Percentiles rank a stretch among this genome's conserved stretches.
These are phyloP conservation scores for Alloteropsis semialata DNA, from an alignment of 176 grass and related monocot genomes.

Conservation along the genomic window DNA sequence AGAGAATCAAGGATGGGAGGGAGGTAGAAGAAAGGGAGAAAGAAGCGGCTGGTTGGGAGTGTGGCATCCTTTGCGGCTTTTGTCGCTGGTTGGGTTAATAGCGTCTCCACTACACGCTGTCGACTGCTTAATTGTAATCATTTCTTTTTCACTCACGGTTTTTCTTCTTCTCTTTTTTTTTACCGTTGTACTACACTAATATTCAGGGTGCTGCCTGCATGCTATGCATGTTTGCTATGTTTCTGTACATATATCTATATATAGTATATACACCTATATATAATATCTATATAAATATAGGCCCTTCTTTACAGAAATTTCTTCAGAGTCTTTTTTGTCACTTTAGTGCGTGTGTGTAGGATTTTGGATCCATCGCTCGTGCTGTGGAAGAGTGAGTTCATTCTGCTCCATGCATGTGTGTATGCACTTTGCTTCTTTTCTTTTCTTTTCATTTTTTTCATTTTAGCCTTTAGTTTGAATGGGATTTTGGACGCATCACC, in stretches of 20 bases:
- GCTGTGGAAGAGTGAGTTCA: background rate
- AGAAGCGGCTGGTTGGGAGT: conserved; percentile 40
- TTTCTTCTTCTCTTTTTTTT: background rate
- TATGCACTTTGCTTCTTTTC: background rate
- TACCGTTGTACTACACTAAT: background rate
- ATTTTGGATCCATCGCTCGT: background rate
- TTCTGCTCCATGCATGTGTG: background rate
- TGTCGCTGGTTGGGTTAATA: conserved; percentile 51
- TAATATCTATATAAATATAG: background rate
- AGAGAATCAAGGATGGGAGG: conserved; percentile 14
- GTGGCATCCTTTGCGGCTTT: conserved; percentile 56
- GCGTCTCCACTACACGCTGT: conserved; percentile 65
- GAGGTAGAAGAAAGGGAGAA: conserved; percentile 25
- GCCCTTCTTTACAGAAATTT: background rate
- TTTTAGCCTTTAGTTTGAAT: background rate
- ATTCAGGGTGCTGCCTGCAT: no score
- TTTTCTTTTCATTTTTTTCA: background rate
- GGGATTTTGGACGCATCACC: conserved; percentile 18
- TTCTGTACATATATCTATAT: background rate
- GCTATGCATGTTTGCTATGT: no score
- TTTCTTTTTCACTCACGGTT: background rate
- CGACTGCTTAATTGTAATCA: conserved; percentile 34
- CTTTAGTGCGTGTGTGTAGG: background rate
- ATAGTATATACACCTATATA: background rate
- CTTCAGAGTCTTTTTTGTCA: background rate